Conservation (phyloP, 1,139 yeast genomes). For the Nakaseomyces uthaithaninus region DNA sequence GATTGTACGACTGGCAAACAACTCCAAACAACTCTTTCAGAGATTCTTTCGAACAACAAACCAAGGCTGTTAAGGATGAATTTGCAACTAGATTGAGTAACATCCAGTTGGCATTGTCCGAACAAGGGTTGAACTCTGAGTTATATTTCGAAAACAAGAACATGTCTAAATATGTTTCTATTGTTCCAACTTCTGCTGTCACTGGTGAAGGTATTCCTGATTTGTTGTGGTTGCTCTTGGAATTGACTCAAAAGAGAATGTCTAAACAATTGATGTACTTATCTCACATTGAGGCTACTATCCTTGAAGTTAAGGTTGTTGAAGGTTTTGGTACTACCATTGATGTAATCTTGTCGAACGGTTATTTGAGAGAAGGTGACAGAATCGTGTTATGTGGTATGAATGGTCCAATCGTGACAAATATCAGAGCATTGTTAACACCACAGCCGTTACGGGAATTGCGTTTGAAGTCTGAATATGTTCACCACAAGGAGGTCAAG, state of each 20-base stretch:
- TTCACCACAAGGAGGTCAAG: slow-evolving; percentile 94
- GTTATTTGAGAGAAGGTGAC: slow-evolving; percentile 90
- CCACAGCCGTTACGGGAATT: slow-evolving; percentile 97
- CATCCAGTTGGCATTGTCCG: slow-evolving; percentile 86
- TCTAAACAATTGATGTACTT: slow-evolving; percentile 96
- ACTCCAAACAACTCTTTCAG: slow-evolving; percentile 92
- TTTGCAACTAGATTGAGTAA: slow-evolving; percentile 80
- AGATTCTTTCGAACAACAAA: slow-evolving; percentile 79
- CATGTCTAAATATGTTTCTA: slow-evolving; percentile 84
- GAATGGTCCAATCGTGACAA: slow-evolving; percentile 98
- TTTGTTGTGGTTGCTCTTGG: slow-evolving; percentile 88
- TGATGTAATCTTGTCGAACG: slow-evolving; percentile 94
- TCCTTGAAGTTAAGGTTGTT: slow-evolving; percentile 94
- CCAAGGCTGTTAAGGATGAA: slow-evolving; percentile 80
- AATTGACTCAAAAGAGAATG: slow-evolving; percentile 97
- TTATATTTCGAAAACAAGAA: slow-evolving; percentile 91
- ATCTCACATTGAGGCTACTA: slow-evolving; percentile 83
- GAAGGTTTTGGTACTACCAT: slow-evolving; percentile 99
- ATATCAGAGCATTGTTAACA: slow-evolving; percentile 87
- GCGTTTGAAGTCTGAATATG: slow-evolving; percentile 88
- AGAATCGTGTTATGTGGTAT: slow-evolving; percentile 92
- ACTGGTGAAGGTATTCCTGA: slow-evolving; percentile 99
- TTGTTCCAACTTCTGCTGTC: slow-evolving; percentile 97
- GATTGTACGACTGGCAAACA: slow-evolving; percentile 89
- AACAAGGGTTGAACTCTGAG: slow-evolving; percentile 97